These are phyloP conservation scores for Pezicula carpinea DNA, from an alignment of 2,329 filamentous ascomycete species.

Conservation along the genomic window DNA sequence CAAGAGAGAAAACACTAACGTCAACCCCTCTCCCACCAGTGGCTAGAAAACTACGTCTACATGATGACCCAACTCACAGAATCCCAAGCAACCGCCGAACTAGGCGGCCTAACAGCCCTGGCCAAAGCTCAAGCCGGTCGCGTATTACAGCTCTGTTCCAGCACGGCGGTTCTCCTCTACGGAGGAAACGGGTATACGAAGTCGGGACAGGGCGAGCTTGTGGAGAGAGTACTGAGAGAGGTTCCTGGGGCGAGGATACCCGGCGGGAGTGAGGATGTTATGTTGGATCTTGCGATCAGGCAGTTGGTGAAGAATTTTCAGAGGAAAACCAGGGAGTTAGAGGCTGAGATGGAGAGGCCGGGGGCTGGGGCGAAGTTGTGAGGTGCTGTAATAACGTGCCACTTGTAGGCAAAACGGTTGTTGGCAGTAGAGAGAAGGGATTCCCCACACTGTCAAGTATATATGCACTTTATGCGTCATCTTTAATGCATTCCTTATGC, in stretches of 20 bases:
- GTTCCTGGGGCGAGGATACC: constrained; percentile 59
- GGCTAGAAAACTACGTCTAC: constrained; percentile 68
- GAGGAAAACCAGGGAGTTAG: constrained; percentile 48
- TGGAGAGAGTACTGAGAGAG: constrained; percentile 64
- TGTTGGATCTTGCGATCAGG: constrained; percentile 64
- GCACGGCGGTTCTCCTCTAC: constrained; percentile 65
- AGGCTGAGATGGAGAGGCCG: constrained; percentile 24
- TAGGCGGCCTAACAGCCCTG: constrained; percentile 68
- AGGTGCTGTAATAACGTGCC: too few species aligned
- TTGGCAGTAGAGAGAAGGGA: too few species aligned
- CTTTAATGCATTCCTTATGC: too few species aligned
- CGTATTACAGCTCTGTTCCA: constrained; percentile 66
- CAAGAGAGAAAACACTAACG: too few species aligned
- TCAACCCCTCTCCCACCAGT: constrained; percentile 30
- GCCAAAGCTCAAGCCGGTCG: constrained; percentile 70
- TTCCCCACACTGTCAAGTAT: too few species aligned
- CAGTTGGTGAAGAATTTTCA: constrained; percentile 68
- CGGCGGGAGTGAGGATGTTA: constrained; percentile 68
- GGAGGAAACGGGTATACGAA: constrained; percentile 70
- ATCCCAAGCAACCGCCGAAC: constrained; percentile 53
- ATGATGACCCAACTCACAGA: constrained; percentile 59
- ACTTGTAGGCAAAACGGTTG: too few species aligned
- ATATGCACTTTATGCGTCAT: too few species aligned
- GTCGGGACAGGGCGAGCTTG: constrained; percentile 49
- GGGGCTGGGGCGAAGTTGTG: constrained; percentile 38